A percentile compares a stretch with the other conserved stretches of the same genome.
These are phyloP conservation scores for Asterionellopsis glacialis DNA, from an alignment of 108 stramenopile genomes.

Conservation along the genomic window DNA sequence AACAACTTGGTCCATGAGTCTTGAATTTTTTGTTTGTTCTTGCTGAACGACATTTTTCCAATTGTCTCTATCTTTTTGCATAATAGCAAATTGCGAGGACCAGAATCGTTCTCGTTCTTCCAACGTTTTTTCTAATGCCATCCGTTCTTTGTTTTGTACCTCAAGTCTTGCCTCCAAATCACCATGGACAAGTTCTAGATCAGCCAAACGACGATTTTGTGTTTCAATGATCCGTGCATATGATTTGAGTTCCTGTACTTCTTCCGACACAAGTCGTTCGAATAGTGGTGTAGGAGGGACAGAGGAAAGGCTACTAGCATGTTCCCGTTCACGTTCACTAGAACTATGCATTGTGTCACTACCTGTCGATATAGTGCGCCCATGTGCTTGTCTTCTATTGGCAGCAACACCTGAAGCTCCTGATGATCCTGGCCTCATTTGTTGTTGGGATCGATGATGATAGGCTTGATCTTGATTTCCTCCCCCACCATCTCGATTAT, in stretches of 20 bases:
- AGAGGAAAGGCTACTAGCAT: neutral
- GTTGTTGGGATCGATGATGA: neutral
- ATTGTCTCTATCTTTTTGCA: constrained; percentile 41
- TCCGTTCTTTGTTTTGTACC: constrained; percentile 20
- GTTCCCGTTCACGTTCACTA: constrained; percentile 1
- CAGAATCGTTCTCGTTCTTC: constrained; percentile 51
- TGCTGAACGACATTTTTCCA: constrained; percentile 34
- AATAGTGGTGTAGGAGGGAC: constrained; percentile 48
- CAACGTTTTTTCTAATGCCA: constrained; percentile 43
- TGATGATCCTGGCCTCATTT: neutral
- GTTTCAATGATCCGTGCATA: constrained; percentile 53
- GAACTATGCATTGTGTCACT: neutral
- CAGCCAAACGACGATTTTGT: constrained; percentile 33
- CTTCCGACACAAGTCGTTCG: constrained; percentile 54
- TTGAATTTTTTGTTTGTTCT: constrained; percentile 43
- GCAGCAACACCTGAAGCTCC: neutral
- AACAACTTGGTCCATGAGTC: constrained; percentile 35
- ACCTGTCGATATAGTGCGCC: neutral
- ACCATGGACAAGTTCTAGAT: constrained; percentile 36
- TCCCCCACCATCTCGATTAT: too few relatives aligned
- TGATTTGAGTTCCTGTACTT: constrained; percentile 51
- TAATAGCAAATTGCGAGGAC: constrained; percentile 26
- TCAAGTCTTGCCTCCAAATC: constrained; percentile 53
- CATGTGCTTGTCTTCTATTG: neutral
- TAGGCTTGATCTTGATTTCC: too few relatives aligned